Percentiles rank a stretch among this genome's conserved stretches.
Evolutionary conservation across 2,329 filamentous ascomycete species (phyloP).

Genomic region (Byssothecium circinans): DNA sequence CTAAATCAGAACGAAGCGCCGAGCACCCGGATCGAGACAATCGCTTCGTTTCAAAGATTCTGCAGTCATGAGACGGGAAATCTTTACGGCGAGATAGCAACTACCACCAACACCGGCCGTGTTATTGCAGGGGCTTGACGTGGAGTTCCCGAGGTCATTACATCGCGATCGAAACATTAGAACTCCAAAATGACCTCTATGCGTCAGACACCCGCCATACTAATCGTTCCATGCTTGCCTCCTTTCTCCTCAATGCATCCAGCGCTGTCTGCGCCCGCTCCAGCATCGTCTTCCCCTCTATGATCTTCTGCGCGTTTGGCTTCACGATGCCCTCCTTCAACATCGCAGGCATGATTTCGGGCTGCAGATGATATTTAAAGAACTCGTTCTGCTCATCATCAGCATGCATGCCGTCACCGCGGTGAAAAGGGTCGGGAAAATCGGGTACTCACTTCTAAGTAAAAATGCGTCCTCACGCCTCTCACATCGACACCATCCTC

Average conservation of each 20-base stretch:
- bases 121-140: constrained; percentile 19
- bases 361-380: constrained; percentile 58
- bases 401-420: constrained; percentile 3
- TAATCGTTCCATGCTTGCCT: constrained; percentile 50
- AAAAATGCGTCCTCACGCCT: constrained; percentile 61
- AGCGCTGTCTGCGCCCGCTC: constrained; percentile 49
- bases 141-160: no score
- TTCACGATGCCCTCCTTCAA: constrained; percentile 44
- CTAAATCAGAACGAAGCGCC: constrained; percentile 31
- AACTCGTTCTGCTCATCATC: constrained; percentile 52
- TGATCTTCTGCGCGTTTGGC: constrained; percentile 46
- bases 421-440: no score
- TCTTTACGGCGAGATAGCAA: constrained; percentile 3
- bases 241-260: constrained; percentile 47
- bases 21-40: constrained; percentile 39
- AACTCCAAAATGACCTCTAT: no score
- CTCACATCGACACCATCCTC: constrained; percentile 54
- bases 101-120: constrained; percentile 5
- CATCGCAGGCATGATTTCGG: constrained; percentile 57
- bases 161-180: no score
- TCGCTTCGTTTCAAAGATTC: constrained; percentile 36
- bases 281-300: constrained; percentile 48
- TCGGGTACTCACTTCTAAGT: constrained; percentile 47
- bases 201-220: constrained; percentile 43
- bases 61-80: constrained; percentile 14